Conservation (phyloP, 1,139 yeast genomes). For the Saccharomyces hybrid region DNA sequence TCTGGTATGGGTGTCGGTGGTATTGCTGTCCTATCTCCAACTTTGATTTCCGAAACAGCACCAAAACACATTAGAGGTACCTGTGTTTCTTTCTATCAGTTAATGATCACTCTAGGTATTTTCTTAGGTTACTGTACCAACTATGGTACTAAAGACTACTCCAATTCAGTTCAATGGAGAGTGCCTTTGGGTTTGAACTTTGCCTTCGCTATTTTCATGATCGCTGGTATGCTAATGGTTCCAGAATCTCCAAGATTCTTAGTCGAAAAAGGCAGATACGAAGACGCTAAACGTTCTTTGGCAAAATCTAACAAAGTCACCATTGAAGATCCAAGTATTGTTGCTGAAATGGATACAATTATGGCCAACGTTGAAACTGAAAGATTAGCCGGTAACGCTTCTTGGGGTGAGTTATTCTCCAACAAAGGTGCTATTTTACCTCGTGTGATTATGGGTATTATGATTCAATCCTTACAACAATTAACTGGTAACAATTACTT, state of each 20-base stretch:
- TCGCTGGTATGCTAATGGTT: slow-evolving; percentile 50
- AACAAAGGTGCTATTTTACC: slow-evolving; percentile 38
- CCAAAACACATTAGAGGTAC: slow-evolving; percentile 63
- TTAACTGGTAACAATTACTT: slow-evolving; percentile 70
- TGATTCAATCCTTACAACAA: slow-evolving; percentile 62
- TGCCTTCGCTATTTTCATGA: slow-evolving; percentile 35
- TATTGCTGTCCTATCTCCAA: slow-evolving; percentile 50
- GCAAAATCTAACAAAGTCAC: slow-evolving; percentile 40
- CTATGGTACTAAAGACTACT: slow-evolving; percentile 43
- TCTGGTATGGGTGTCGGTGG: slow-evolving; percentile 58
- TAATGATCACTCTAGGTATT: slow-evolving; percentile 52
- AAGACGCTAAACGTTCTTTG: slow-evolving; percentile 46
- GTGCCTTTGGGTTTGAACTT: slow-evolving; percentile 46
- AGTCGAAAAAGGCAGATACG: slow-evolving; percentile 44
- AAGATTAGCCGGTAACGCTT: slow-evolving; percentile 30
- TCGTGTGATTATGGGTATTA: slow-evolving; percentile 55
- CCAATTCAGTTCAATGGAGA: slow-evolving; percentile 49
- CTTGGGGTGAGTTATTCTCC: slow-evolving; percentile 34
- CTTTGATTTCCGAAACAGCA: slow-evolving; percentile 54
- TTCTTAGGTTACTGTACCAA: slow-evolving; percentile 52
- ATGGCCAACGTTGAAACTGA: slow-evolving; percentile 50
- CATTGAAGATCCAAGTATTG: slow-evolving; percentile 38
- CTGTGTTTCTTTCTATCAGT: slow-evolving; percentile 51
- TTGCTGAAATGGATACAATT: slow-evolving; percentile 50
- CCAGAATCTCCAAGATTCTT: slow-evolving; percentile 75